Percentiles rank a stretch among this genome's conserved stretches.
These are phyloP conservation scores for Rhodomyrtus tomentosa DNA, from an alignment of 345 rosid species.

Conservation along the genomic window DNA sequence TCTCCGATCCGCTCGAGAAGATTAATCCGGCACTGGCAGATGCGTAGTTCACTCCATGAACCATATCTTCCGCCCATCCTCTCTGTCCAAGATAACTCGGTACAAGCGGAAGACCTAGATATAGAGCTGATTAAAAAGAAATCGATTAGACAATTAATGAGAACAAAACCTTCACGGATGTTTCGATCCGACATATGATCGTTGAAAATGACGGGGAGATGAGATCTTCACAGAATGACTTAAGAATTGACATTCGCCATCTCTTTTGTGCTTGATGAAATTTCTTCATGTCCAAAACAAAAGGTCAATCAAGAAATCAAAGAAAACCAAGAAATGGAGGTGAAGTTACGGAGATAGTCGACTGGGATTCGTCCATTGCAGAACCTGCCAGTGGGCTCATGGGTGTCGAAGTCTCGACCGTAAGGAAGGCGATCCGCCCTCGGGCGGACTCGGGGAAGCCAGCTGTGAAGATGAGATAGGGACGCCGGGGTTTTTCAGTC, in stretches of 20 bases:
- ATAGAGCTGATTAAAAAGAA: conserved; percentile 33
- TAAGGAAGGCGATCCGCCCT: conserved; percentile 86
- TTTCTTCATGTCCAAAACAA: not conserved
- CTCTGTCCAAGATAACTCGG: conserved; percentile 83
- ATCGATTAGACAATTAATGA: too few relatives aligned
- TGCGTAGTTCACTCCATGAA: conserved; percentile 77
- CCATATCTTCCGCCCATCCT: conserved; percentile 47
- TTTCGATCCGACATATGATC: too few relatives aligned
- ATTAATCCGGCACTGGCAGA: conserved; percentile 86
- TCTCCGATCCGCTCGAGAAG: conserved; percentile 70
- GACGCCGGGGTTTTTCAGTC: not conserved
- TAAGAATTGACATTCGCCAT: not conserved
- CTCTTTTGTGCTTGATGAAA: not conserved
- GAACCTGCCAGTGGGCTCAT: conserved; percentile 76
- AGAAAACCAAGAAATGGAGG: not conserved
- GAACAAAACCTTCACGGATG: too few relatives aligned
- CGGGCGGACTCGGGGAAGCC: conserved; percentile 10
- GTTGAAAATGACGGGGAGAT: too few relatives aligned
- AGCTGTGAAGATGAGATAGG: not conserved
- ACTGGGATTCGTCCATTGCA: conserved; percentile 91
- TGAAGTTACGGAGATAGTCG: conserved; percentile 54
- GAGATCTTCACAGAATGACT: not conserved
- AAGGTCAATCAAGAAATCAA: not conserved
- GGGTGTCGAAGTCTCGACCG: conserved; percentile 88
- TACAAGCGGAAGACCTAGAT: conserved; percentile 66